phyloP scores from a whole-genome alignment of 805 yeast species.

The Lachancea cidri region DNA sequence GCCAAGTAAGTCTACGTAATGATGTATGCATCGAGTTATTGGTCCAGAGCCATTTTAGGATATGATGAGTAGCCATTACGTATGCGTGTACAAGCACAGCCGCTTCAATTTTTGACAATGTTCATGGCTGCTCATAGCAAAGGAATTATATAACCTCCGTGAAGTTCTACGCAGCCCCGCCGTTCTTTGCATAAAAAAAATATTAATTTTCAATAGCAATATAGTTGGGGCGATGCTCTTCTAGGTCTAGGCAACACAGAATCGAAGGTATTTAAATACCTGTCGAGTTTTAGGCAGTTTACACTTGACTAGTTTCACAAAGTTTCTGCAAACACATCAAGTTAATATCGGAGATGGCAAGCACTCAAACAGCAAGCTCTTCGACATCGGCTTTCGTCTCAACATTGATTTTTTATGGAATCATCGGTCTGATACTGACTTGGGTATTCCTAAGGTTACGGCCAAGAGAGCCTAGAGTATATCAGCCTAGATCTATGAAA shows the following conservation, averaged over 20 bases:
- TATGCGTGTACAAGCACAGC: neutral
- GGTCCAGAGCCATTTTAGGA: neutral
- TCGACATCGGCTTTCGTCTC: constrained; percentile 79
- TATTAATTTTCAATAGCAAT: neutral
- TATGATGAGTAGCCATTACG: neutral
- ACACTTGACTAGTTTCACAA: too few relatives aligned
- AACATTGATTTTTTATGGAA: constrained; percentile 63
- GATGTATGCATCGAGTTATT: too few relatives aligned
- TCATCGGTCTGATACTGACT: constrained; percentile 52
- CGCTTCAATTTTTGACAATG: too few relatives aligned
- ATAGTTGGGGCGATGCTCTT: neutral
- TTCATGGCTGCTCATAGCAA: too few relatives aligned
- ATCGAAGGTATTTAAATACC: too few relatives aligned
- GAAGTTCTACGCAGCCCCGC: neutral
- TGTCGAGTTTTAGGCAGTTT: too few relatives aligned
- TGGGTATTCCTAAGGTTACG: constrained; percentile 58
- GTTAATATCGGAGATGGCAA: too few relatives aligned
- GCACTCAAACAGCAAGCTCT: constrained; percentile 22
- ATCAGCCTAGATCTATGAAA: constrained; percentile 68
- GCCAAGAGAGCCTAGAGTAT: constrained; percentile 60
- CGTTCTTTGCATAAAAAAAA: neutral
- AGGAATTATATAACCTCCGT: too few relatives aligned
- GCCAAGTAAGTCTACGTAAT: too few relatives aligned
- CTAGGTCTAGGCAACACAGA: too few relatives aligned
- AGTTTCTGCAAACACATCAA: too few relatives aligned